Base-by-base conservation (phyloP, 768 basidiomycete species). In the Hygrocybe coccinea region DNA sequence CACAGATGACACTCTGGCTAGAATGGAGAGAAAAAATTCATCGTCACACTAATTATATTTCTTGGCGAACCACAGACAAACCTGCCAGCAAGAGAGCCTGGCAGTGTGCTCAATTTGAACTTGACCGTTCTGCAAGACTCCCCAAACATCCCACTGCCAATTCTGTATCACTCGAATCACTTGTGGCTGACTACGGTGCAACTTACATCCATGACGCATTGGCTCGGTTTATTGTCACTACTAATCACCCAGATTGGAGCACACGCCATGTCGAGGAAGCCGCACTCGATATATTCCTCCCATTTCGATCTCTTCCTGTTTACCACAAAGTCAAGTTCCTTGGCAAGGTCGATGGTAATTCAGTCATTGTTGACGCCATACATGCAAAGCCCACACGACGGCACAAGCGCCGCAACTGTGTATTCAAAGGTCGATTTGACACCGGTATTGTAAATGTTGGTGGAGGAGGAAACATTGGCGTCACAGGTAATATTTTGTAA, bases 1-100 rank as follows among this genome's bases (percentile, higher is more conserved):
- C 61, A 12, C 77, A 77, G 53, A 79, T 79, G 78, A 68, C 70
- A 0, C 24, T 48, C 0, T 76, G 72, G 72, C 63, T 79, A 0
- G 60, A 68, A 14, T 59, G 69, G 2, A 64, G 68, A 19, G 75
- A 77, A 52, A 67, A 71, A 7, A 59, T 77, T 5, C 29, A 57
- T 11, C 58, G 57, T 0, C 68, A 69, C 39, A 19, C 56, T 1
- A 52, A 65, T 2, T 75, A 58, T 45, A 60, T 77, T 7, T 11
- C 52, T 3, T 74, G 70, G 66, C 9, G 22, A 37, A 33, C 19
- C 15, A n/a, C 12, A 19, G 36, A 24, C 15, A 22, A 37, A 33
- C 24, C 29, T 8, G 8, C 29, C 29, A 29, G 29, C 29, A 29
- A 29, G 29, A 33, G n/a, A 47, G 15, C 48, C 21, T 25, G 17